A percentile compares a stretch with the other conserved stretches of the same genome.
phyloP scores from a whole-genome alignment of 2,329 filamentous ascomycete species.

The Fusarium sp. region DNA sequence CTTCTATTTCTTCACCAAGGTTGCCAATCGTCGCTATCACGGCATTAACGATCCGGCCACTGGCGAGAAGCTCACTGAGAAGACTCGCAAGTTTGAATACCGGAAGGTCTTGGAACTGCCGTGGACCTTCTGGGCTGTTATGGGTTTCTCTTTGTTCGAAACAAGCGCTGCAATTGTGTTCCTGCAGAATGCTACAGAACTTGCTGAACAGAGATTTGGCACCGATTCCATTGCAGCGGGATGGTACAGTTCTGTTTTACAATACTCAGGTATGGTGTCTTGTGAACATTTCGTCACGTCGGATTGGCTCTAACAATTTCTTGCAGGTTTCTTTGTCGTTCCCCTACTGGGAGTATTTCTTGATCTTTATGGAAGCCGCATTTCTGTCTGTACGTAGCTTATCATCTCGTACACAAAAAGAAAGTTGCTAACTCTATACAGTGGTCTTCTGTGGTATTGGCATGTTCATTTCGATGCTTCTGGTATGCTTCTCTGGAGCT shows the following conservation, averaged over 20 bases:
- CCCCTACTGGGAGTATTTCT: constrained; percentile 65
- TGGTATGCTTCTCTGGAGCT: constrained; percentile 62
- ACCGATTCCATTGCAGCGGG: constrained; percentile 63
- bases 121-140: constrained; percentile 67
- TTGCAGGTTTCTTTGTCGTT: constrained; percentile 64
- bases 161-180: constrained; percentile 66
- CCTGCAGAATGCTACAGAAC: constrained; percentile 66
- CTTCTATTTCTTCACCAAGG: constrained; percentile 64
- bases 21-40: constrained; percentile 16
- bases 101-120: constrained; percentile 65
- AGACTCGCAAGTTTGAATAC: constrained; percentile 65
- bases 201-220: constrained; percentile 68
- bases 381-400: constrained; percentile 54
- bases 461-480: constrained; percentile 62
- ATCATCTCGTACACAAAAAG: accelerated
- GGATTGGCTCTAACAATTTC: background rate
- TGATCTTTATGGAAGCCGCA: constrained; percentile 64
- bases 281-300: accelerated
- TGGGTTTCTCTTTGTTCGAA: constrained; percentile 66
- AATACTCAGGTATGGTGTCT: constrained; percentile 52
- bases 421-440: accelerated
- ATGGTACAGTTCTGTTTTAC: constrained; percentile 67
- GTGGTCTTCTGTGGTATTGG: constrained; percentile 42
- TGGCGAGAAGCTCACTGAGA: constrained; percentile 66
- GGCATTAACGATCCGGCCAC: constrained; percentile 56